Evolutionary conservation across 805 yeast species (phyloP), one percentile per base, ranked within the genome.

Genomic region (Candida insectorum): DNA sequence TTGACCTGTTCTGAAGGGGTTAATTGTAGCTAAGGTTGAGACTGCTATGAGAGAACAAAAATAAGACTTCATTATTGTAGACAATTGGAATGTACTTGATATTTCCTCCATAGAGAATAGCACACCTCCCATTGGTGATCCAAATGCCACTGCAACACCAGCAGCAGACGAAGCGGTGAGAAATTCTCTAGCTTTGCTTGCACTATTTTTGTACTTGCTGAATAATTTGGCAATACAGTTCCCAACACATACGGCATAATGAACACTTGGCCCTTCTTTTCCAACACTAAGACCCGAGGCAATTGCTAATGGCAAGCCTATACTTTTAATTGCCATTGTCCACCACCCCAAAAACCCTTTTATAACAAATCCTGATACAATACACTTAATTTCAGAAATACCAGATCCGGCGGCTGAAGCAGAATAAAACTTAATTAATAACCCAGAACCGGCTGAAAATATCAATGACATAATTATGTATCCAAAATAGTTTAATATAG

Each of bases 61-160:
- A 51, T 89, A 93, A 2, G 93, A 77, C 49, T 87, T 84, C 94
- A 95, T 86, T 56, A 94, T 72, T 1, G 96, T 85, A 3, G 83
- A 71, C 11, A 88, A 62, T 44, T 78, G 83, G 53, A 87, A 82
- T 25, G 75, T 73, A 20, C 81, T 69, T 0, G 93, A 76, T 19
- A 93, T 87, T 48, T 93, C 98, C 54, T 93, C 99, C 39, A 93
- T 73, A 9, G 95, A 79, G 56, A 94, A 93, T 24, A 93, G 60
- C 1, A 93, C 97, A 11, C 99, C 99, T 16, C 95, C 95, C 65
- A 91, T 87, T 0, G 98, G 98, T 9, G 89, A 77, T 0, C 96
- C 97, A 65, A 93, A 93, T 0, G 97, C 98, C 6, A 93, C 97
- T 0, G 97, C 97, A 6, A 93, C 97, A 33, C 99, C 99, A 1